A percentile compares a stretch with the other conserved stretches of the same genome.
phyloP scores from a whole-genome alignment of 345 rosid genomes.

The Brassica nigra region DNA sequence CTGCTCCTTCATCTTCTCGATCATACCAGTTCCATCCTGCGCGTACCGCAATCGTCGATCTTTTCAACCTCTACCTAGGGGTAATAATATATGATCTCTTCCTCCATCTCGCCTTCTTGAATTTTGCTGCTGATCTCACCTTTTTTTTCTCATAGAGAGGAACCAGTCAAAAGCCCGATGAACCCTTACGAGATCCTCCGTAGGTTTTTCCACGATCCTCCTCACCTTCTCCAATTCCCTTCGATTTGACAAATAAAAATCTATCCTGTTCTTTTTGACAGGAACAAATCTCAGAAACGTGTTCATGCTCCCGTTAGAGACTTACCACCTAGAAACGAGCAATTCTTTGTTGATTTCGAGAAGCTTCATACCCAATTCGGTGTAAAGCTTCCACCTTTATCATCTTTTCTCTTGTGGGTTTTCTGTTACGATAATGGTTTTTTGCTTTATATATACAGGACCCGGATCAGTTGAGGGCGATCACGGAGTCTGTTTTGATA shows the following conservation, averaged over 20 bases:
- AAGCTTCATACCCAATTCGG: slow-evolving; percentile 74
- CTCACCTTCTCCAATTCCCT: neutral
- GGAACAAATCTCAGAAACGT: slow-evolving; percentile 91
- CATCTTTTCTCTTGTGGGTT: slow-evolving; percentile 8
- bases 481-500: slow-evolving; percentile 81
- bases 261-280: slow-evolving; percentile 38
- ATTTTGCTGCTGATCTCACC: neutral
- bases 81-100: slow-evolving; percentile 40
- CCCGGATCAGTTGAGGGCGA: slow-evolving; percentile 78
- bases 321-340: slow-evolving; percentile 89
- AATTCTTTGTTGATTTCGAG: slow-evolving; percentile 82
- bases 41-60: slow-evolving; percentile 73
- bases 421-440: neutral
- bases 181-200: slow-evolving; percentile 78
- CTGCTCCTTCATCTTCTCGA: slow-evolving; percentile 56
- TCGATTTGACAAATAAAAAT: neutral
- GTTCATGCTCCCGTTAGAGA: slow-evolving; percentile 79
- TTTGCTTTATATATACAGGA: slow-evolving; percentile 51
- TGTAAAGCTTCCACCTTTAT: slow-evolving; percentile 43
- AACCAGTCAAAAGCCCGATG: slow-evolving; percentile 73
- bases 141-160: slow-evolving; percentile 55
- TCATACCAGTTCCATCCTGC: slow-evolving; percentile 78
- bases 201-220: slow-evolving; percentile 40
- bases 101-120: neutral
- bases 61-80: slow-evolving; percentile 89